Evolutionary conservation across 768 basidiomycete genomes (phyloP).

Genomic region (Podaxis pistillaris): DNA sequence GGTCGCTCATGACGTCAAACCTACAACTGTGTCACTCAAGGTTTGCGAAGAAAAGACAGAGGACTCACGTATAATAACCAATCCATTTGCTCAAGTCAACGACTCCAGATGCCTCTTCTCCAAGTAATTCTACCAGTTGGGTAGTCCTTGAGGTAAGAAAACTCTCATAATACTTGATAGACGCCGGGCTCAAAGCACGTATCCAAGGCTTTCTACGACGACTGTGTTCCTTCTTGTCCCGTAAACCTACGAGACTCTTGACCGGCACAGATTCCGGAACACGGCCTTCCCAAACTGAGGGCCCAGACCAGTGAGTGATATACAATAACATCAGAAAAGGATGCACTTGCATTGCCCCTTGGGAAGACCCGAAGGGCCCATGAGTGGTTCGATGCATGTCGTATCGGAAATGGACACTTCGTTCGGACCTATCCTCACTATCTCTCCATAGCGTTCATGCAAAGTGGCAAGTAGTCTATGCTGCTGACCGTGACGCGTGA

Average conservation of each 20-base stretch:
- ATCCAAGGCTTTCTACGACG: slow-evolving; percentile 6
- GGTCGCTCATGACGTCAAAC: slow-evolving; percentile 39
- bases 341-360: slow-evolving; percentile 27
- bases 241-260: neutral
- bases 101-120: neutral
- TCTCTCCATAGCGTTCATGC: neutral
- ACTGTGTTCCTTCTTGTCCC: slow-evolving; percentile 16
- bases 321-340: slow-evolving; percentile 21
- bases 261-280: slow-evolving; percentile 20
- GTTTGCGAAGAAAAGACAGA: neutral
- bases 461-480: neutral
- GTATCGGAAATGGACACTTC: slow-evolving; percentile 31
- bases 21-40: slow-evolving; percentile 19
- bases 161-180: neutral
- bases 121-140: neutral
- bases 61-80: slow-evolving; percentile 35
- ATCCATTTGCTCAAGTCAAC: slow-evolving; percentile 34
- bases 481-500: slow-evolving; percentile 28
- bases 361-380: slow-evolving; percentile 20
- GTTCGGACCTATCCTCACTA: slow-evolving; percentile 30
- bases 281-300: slow-evolving; percentile 18
- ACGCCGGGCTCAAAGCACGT: neutral
- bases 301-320: neutral
- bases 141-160: neutral
- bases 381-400: slow-evolving; percentile 16